A percentile compares a stretch with the other conserved stretches of the same genome.
phyloP scores from a whole-genome alignment of 2,329 filamentous ascomycete genomes.

The Clonostachys rhizophaga region DNA sequence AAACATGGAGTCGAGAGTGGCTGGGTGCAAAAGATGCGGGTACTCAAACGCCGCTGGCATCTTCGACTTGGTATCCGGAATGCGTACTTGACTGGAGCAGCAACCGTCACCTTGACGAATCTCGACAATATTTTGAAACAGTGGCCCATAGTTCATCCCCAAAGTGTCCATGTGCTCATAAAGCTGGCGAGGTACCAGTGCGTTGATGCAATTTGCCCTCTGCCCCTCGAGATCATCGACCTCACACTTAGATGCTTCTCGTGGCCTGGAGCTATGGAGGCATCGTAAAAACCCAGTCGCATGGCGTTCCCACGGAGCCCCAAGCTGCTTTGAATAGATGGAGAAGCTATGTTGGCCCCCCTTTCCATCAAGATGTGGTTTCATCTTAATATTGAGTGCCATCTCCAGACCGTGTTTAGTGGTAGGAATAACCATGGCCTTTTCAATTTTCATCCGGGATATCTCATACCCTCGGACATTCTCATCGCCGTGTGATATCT shows the following conservation, averaged over 20 bases:
- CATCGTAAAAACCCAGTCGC: conserved; percentile 25
- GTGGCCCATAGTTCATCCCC: conserved; percentile 45
- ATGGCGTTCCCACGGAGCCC: conserved; percentile 35
- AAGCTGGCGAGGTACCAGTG: conserved; percentile 34
- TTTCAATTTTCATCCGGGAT: conserved; percentile 37
- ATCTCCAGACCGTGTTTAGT: conserved; percentile 43
- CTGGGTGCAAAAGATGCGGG: conserved; percentile 51
- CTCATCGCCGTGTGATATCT: conserved; percentile 20
- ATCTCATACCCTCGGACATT: conserved; percentile 33
- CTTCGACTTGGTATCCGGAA: conserved; percentile 42
- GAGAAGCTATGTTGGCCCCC: conserved; percentile 22
- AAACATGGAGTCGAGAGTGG: conserved; percentile 51
- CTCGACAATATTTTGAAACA: conserved; percentile 42
- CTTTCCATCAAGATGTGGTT: not conserved
- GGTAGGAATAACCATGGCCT: conserved; percentile 45
- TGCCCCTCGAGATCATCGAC: not conserved
- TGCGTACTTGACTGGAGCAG: conserved; percentile 29
- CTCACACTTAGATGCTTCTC: too few species aligned
- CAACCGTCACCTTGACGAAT: conserved; percentile 19
- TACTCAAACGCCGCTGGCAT: conserved; percentile 52
- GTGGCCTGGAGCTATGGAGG: conserved; percentile 10
- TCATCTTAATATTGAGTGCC: conserved; percentile 35
- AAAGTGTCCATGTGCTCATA: conserved; percentile 45
- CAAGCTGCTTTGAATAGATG: conserved; percentile 39
- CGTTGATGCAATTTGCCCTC: conserved; percentile 17